A percentile compares a stretch with the other conserved stretches of the same genome.
These are phyloP conservation scores for Psidium friedrichsthalianum DNA, from an alignment of 345 rosid genomes.

Conservation along the genomic window DNA sequence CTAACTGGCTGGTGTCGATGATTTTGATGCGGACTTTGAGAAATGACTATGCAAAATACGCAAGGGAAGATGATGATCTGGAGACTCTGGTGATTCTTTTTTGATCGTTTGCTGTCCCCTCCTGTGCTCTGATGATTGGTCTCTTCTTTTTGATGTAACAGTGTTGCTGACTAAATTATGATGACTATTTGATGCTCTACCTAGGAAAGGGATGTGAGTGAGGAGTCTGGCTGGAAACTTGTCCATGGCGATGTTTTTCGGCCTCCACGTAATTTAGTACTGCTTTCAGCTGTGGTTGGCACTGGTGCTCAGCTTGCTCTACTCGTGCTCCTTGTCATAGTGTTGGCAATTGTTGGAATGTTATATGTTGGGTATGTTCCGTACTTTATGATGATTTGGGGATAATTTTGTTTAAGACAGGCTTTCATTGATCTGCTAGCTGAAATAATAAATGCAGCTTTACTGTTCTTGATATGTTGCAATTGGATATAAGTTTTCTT, in stretches of 20 bases:
- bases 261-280: constrained; percentile 49
- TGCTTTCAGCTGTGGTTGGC: constrained; percentile 89
- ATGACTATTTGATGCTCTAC: not conserved
- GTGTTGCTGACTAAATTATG: not conserved
- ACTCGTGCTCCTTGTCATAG: constrained; percentile 88
- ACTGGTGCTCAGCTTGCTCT: constrained; percentile 91
- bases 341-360: constrained; percentile 85
- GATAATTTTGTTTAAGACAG: not conserved
- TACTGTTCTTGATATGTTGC: not conserved
- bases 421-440: not conserved
- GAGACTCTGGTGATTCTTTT: constrained; percentile 68
- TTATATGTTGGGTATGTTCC: constrained; percentile 74
- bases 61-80: constrained; percentile 92
- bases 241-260: constrained; percentile 97
- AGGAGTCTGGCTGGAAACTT: constrained; percentile 98
- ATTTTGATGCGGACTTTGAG: constrained; percentile 92
- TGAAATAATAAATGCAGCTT: not conserved
- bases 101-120: not conserved
- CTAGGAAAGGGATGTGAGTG: constrained; percentile 95
- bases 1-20: constrained; percentile 97
- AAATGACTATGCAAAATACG: constrained; percentile 93
- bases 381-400: not conserved
- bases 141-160: constrained; percentile 2
- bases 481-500: not conserved
- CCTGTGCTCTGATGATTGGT: not conserved